These are phyloP conservation scores for Oidiodendron maius DNA, from an alignment of 495 filamentous ascomycete genomes.

Conservation along the genomic window DNA sequence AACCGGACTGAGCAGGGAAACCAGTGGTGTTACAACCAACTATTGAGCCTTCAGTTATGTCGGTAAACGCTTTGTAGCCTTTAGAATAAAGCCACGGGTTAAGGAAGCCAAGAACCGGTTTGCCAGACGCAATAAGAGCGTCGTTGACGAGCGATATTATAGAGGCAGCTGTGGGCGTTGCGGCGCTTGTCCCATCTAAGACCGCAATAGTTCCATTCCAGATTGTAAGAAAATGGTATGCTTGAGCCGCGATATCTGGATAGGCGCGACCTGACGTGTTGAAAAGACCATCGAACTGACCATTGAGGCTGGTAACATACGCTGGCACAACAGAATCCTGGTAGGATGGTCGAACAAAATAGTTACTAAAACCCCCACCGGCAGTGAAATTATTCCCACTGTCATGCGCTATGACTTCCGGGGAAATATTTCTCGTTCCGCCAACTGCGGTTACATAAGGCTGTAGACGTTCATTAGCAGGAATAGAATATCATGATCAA, in stretches of 20 bases:
- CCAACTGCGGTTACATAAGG: conserved; percentile 77
- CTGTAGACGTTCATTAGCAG: background rate
- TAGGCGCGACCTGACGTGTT: conserved; percentile 53
- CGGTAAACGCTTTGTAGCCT: conserved; percentile 50
- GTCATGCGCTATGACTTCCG: conserved; percentile 43
- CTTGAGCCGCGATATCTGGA: conserved; percentile 67
- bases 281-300: conserved; percentile 13
- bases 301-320: conserved; percentile 41
- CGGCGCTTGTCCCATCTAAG: conserved; percentile 26
- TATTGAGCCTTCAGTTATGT: conserved; percentile 54
- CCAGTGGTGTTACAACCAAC: conserved; percentile 48
- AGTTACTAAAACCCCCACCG: conserved; percentile 66
- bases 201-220: conserved; percentile 42
- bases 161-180: background rate
- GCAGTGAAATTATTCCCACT: conserved; percentile 37
- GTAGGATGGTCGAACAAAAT: conserved; percentile 57
- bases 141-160: conserved; percentile 59
- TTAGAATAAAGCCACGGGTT: conserved; percentile 57
- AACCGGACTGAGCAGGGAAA: conserved; percentile 48
- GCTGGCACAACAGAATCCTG: conserved; percentile 50
- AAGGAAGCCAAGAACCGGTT: conserved; percentile 54
- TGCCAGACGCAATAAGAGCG: conserved; percentile 47
- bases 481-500: background rate
- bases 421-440: conserved; percentile 53
- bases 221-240: conserved; percentile 44